Base-by-base conservation (phyloP, 75 land plant genomes). In the Sequoiadendron giganteum region DNA sequence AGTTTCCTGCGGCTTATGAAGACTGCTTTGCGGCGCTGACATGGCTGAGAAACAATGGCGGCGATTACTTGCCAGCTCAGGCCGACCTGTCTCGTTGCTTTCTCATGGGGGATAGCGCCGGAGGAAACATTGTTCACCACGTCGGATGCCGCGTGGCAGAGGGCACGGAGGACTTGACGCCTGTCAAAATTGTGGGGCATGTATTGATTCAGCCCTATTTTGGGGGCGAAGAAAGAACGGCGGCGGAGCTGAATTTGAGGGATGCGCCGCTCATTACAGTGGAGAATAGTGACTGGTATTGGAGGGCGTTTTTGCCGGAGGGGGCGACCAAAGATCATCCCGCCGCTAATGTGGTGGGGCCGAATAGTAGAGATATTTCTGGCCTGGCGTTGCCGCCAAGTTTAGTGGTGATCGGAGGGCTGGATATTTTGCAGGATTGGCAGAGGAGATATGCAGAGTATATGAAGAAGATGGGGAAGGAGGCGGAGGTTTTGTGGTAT, bases 361-460 rank as follows among this genome's bases (percentile, higher is more conserved):
- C 55, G 14, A 76, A 70, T 28, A 38, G 14, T 55, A 79, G 73
- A 1, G 78, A 56, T 65, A 55, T 83, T 25, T 58, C 90, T 49
- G 90, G 58, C n/a, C 5, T 88, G 65, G 87, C 83, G 40, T 88
- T 90, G 21, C 98, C 98, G 32, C 65, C 89, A 54, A 87, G 92
- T 86, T 13, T 97, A 68, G 93, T 97, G 89, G 81, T 94, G n/a
- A 89, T 93, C 25, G 95, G 89, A 8, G 97, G 92, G 28, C 84
- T 86, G 30, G 98, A 95, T 86, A 88, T 91, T 87, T 84, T 95
- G 43, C 81, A 94, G 86, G 99, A 97, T 75, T 91, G 97, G 96
- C 95, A 96, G 89, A 58, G 88, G 83, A 86, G 91, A 72, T 97
- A 96, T 86, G 90, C 43, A 25, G 89, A 90, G 86, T 85, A 78